Evolutionary conservation across 129 eudicot genomes (phyloP).

Genomic region (Centaurea solstitialis): DNA sequence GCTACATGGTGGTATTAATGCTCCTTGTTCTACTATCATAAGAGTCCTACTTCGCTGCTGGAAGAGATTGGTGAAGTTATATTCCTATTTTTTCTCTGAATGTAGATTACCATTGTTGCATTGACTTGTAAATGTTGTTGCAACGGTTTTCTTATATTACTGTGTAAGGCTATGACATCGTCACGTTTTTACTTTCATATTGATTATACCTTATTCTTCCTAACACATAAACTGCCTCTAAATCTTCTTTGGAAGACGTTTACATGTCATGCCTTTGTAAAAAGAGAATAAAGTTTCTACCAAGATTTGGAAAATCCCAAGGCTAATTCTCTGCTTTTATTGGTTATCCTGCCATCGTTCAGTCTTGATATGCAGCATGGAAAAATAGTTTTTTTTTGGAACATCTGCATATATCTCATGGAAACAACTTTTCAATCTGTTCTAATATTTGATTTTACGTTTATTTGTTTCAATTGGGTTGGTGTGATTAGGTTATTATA

Average conservation of each 20-base stretch:
- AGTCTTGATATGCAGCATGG: background rate
- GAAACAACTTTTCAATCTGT: background rate
- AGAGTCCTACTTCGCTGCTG: conserved; percentile 26
- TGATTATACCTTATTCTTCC: background rate
- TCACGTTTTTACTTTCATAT: background rate
- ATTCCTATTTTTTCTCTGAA: background rate
- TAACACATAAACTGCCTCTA: conserved; percentile 8
- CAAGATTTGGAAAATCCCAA: background rate
- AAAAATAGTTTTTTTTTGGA: background rate
- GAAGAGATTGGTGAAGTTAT: conserved; percentile 26
- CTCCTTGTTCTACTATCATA: conserved; percentile 19
- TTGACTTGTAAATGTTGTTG: conserved; percentile 14
- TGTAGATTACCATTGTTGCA: conserved; percentile 22
- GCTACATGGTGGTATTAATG: conserved; percentile 37
- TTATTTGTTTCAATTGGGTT: background rate
- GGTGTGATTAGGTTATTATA: background rate
- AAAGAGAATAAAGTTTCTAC: too few species aligned
- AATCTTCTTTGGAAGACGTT: background rate
- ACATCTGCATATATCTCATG: background rate
- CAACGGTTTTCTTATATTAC: background rate
- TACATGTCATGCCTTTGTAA: background rate
- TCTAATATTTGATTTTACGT: background rate
- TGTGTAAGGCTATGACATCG: background rate
- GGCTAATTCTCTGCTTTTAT: background rate
- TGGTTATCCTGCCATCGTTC: background rate